phyloP scores from a whole-genome alignment of 2,329 filamentous ascomycete species.

The Lachnellula subtilissima region DNA sequence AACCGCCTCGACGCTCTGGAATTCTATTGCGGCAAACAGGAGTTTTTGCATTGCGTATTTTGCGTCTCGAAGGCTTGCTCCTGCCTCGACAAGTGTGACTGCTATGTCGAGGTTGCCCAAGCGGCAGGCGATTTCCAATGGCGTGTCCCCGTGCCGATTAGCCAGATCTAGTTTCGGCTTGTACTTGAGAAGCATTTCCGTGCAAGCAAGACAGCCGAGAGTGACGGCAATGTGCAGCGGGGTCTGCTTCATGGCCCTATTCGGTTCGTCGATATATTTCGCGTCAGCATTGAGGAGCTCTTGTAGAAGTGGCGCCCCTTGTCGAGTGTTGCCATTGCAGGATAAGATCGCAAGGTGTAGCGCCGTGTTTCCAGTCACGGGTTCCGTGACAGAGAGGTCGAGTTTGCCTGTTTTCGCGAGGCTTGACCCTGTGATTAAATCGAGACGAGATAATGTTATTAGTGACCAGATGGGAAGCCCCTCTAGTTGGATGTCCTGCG shows the following conservation, averaged over 20 bases:
- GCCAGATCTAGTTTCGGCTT: conserved; percentile 8
- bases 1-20: conserved; percentile 5
- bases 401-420: not conserved
- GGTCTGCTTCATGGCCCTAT: conserved; percentile 6
- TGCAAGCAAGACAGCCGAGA: conserved; percentile 1
- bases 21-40: conserved; percentile 13
- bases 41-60: conserved; percentile 8
- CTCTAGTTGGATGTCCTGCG: not conserved
- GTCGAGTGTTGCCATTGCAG: not conserved
- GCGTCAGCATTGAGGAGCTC: not conserved
- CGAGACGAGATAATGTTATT: not conserved
- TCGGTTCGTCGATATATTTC: conserved; percentile 2
- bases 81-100: conserved; percentile 10
- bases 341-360: conserved; percentile 10
- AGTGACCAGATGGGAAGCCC: conserved; percentile 16
- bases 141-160: conserved; percentile 9
- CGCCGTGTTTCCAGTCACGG: conserved; percentile 7
- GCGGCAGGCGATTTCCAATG: conserved; percentile 6
- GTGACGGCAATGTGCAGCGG: conserved; percentile 16
- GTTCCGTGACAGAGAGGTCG: conserved; percentile 6
- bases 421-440: not conserved
- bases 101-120: conserved; percentile 2
- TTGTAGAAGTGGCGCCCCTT: conserved; percentile 2
- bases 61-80: conserved; percentile 3
- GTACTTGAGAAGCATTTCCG: conserved; percentile 9